Conservation (phyloP, 345 rosid species). For the Aquilaria sinensis region DNA sequence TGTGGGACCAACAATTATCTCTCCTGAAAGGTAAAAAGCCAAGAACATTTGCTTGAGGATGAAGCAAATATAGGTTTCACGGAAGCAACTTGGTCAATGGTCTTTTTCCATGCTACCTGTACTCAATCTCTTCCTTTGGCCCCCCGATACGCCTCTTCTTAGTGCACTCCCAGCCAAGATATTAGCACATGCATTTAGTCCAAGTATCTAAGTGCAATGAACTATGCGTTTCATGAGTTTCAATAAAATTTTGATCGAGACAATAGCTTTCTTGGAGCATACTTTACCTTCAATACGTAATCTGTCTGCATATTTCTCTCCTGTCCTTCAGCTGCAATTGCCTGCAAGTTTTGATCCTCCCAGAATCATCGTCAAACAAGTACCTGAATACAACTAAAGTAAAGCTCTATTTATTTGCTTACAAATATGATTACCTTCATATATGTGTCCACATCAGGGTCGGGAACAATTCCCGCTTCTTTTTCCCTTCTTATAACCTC, state of each 20-base stretch:
- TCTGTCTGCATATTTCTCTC: slow-evolving; percentile 39
- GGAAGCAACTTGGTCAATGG: background rate
- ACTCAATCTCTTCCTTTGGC: slow-evolving; percentile 36
- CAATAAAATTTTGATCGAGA: background rate
- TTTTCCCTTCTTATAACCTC: slow-evolving; percentile 61
- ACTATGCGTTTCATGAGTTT: background rate
- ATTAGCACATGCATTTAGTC: slow-evolving; percentile 40
- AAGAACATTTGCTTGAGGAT: background rate
- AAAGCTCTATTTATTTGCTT: background rate
- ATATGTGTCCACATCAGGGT: slow-evolving; percentile 52
- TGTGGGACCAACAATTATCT: slow-evolving; percentile 47
- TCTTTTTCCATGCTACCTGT: slow-evolving; percentile 22
- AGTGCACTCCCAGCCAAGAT: slow-evolving; percentile 31
- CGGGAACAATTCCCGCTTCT: slow-evolving; percentile 44
- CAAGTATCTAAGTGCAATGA: slow-evolving; percentile 28
- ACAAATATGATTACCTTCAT: slow-evolving; percentile 42
- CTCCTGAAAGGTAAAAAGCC: slow-evolving; percentile 28
- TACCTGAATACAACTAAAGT: background rate
- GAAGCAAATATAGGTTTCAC: background rate
- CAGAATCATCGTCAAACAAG: background rate
- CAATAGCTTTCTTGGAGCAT: slow-evolving; percentile 1
- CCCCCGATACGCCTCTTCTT: slow-evolving; percentile 42
- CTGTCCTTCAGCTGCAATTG: slow-evolving; percentile 31
- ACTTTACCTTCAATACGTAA: slow-evolving; percentile 34
- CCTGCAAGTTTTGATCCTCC: slow-evolving; percentile 16